Evolutionary conservation across 495 filamentous ascomycete species (phyloP).

Genomic region (Staphylotrichum longicolle): DNA sequence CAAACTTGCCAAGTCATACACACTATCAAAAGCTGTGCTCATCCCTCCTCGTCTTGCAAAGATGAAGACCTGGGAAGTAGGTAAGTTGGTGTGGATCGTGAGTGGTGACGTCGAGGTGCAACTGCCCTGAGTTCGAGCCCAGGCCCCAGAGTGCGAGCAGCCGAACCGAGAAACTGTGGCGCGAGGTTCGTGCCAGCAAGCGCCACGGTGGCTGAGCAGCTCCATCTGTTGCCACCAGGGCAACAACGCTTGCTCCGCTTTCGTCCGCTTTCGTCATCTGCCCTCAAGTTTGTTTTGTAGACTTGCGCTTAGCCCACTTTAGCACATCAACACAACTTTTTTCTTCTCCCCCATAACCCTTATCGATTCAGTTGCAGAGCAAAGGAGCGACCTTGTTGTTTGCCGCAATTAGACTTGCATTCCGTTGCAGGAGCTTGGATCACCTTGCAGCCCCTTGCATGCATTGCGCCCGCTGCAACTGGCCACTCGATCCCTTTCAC

Average conservation of each 20-base stretch:
- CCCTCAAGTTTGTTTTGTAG: slow-evolving; percentile 17
- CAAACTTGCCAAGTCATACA: too few relatives aligned
- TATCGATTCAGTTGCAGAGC: not conserved
- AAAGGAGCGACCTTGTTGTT: too few relatives aligned
- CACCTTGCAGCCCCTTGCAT: slow-evolving; percentile 3
- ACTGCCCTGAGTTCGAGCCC: too few relatives aligned
- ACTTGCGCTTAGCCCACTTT: slow-evolving; percentile 11
- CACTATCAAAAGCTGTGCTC: too few relatives aligned
- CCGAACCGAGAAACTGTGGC: not conserved
- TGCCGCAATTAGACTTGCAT: too few relatives aligned
- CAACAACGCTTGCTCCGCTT: slow-evolving; percentile 19
- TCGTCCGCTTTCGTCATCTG: slow-evolving; percentile 19
- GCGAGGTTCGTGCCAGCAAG: not conserved
- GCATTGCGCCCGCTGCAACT: not conserved
- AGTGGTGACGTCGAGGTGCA: too few relatives aligned
- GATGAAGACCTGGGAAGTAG: too few relatives aligned
- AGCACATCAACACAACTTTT: slow-evolving; percentile 18
- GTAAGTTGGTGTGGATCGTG: too few relatives aligned
- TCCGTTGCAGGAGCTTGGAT: not conserved
- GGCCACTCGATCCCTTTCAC: too few relatives aligned
- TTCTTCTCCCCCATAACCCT: not conserved
- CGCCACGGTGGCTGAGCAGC: slow-evolving; percentile 21
- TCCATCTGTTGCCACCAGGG: slow-evolving; percentile 24
- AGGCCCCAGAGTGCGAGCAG: too few relatives aligned
- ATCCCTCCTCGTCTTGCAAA: too few relatives aligned